Base-by-base conservation (phyloP, 1,139 yeast genomes). In the Scheffersomyces illinoinensis region DNA sequence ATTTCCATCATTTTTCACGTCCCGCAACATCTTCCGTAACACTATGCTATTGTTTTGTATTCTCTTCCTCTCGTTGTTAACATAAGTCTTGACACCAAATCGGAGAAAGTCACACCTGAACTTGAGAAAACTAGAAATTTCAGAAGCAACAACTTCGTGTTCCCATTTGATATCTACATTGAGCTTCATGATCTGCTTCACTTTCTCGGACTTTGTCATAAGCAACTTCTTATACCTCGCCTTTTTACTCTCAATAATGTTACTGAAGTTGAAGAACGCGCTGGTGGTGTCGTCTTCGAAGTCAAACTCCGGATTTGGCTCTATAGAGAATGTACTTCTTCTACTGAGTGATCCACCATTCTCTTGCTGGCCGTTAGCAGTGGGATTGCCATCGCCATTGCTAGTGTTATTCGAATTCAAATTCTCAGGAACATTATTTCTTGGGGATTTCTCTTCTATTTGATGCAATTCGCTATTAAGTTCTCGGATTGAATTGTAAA, bases 91-190 rank as follows among this genome's bases (percentile, higher is more conserved):
- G 26, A 85, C 65, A 1, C 78, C 76, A 57, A 76, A 72, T 50
- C 67, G 67, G 53, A 84, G 63, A 61, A 84, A 78, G 0, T 71
- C 71, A 1, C 82, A 71, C 65, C 84, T 83, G 70, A 83, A 86
- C 57, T 75, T 78, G 61, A 89, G 72, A 60, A 84, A 87, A 56
- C 81, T 82, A 55, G 89, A 87, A 21, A 88, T 76, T 66, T 87
- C 90, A 54, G 85, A 81, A 0, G 93, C 93, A 12, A 88, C 66
- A 3, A 71, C 66, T 66, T 89, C 93, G 70, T 89, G 90, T 39
- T 77, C 80, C 56, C 68, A 64, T 62, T 81, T 84, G 51, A 85
- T 69, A 24, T 74, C 79, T n/a, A 63, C 55, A 57, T 76, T 78
- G 50, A 81, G 62, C 19, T 65, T 71, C 72, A 76, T 68, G 56